Percentiles rank a stretch among this genome's conserved stretches.
Conservation (phyloP, 2,329 filamentous ascomycete genomes). For the Exophiala alcalophila region DNA sequence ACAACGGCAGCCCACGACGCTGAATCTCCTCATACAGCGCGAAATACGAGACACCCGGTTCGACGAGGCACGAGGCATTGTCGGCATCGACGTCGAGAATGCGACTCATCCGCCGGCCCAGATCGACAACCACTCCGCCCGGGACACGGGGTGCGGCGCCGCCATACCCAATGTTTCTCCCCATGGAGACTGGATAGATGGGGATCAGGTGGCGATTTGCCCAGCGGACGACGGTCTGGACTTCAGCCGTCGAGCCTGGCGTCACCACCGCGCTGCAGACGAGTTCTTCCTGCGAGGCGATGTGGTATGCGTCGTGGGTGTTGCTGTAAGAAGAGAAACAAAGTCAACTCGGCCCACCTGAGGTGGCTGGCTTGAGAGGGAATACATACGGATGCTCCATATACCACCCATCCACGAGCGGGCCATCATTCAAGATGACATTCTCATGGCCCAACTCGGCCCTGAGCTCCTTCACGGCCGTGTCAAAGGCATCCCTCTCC, state of each 20-base stretch:
- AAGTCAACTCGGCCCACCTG: neutral
- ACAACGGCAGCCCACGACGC: conserved; percentile 40
- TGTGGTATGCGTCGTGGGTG: conserved; percentile 45
- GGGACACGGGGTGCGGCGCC: conserved; percentile 45
- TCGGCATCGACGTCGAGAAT: conserved; percentile 40
- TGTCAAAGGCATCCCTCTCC: conserved; percentile 19
- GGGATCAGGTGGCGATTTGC: conserved; percentile 37
- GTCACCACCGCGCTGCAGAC: conserved; percentile 46
- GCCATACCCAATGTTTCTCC: conserved; percentile 38
- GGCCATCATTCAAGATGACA: conserved; percentile 29
- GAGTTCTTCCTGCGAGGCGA: conserved; percentile 44
- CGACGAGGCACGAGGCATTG: conserved; percentile 42
- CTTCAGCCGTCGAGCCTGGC: conserved; percentile 36
- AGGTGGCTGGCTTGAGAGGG: neutral
- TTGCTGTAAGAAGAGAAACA: conserved; percentile 29
- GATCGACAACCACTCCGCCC: conserved; percentile 45
- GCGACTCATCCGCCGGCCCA: conserved; percentile 43
- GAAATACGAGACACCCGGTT: conserved; percentile 45
- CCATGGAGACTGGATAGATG: conserved; percentile 34
- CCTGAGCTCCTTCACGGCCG: conserved; percentile 26
- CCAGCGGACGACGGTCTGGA: conserved; percentile 34
- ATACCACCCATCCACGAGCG: conserved; percentile 37
- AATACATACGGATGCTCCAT: conserved; percentile 37
- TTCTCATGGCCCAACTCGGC: conserved; percentile 20
- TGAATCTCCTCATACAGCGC: conserved; percentile 41